Evolutionary conservation across 768 basidiomycete genomes (phyloP), one percentile per base, ranked within the genome.

Genomic region (Pleurotus tuber-regium): DNA sequence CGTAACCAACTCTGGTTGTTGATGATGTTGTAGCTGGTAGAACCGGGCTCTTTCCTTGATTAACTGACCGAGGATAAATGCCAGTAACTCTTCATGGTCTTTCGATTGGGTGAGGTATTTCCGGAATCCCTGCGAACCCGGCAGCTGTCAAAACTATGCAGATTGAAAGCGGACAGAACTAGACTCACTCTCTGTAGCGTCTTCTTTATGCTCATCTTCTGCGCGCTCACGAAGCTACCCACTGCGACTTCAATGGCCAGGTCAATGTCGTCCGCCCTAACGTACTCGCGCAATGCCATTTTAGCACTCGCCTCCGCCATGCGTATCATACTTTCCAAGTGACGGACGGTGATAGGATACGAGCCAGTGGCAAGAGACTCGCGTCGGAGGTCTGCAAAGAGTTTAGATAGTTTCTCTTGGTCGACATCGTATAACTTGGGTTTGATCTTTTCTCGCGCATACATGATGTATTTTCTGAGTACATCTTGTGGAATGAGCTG

Each of bases 221-320:
- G 97, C 23, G 97, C 89, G 58, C 71, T 95, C 53, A 99, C 92
- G 67, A 99, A 99, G 70, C 91, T 94, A 47, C 87, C 87, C 24
- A 99, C 84, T 2, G 92, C 90, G 41, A 98, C 95, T 61, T 92
- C 92, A 56, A 99, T 98, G 1, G 97, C 96, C 46, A 98, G 73
- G 66, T 99, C 94, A 60, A 99, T 93, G 65, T 99, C 97, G 66
- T 98, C 97, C 31, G 87, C 77, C 40, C 97, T 82, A 26, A 98
- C 97, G 62, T 92, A 98, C 69, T 98, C 96, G 48, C 97, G 80
- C 55, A 99, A 73, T 43, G 95, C 86, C 97, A 99, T 98, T 76
- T 96, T 97, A 19, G 97, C 97, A 63, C 90, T 93, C 11, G 97
- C 96, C 69, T 99, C 97, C 2, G 92, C 82, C 96, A 98, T 98